Evolutionary conservation across 1,284 basidiomycete genomes (phyloP).

Genomic region (Tetrapyrgos nigripes): DNA sequence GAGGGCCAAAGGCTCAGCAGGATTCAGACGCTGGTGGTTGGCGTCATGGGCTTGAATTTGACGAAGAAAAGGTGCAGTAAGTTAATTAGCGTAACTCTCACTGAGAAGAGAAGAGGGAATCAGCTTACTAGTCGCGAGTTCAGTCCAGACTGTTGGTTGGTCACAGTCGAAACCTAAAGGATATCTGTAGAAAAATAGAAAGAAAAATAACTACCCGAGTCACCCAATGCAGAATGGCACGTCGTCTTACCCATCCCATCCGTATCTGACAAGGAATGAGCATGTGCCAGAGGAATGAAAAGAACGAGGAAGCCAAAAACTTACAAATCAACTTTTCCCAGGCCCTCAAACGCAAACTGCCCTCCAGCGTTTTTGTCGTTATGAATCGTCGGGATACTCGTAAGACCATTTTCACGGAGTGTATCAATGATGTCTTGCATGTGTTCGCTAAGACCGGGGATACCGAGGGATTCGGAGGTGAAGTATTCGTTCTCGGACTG

Average conservation of each 20-base stretch:
- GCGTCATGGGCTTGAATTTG: conserved; percentile 34
- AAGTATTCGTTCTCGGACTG: conserved; percentile 59
- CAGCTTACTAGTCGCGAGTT: conserved; percentile 33
- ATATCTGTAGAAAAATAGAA: conserved; percentile 60
- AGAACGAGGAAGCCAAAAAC: conserved; percentile 11
- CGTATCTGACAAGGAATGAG: conserved; percentile 32
- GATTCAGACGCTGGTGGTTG: conserved; percentile 38
- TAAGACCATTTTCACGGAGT: conserved; percentile 42
- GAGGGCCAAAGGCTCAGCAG: conserved; percentile 42
- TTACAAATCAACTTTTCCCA: conserved; percentile 50
- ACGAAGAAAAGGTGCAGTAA: neutral
- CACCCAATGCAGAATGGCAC: too few species aligned
- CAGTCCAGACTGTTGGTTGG: conserved; percentile 51
- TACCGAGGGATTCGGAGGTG: conserved; percentile 30
- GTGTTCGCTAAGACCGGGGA: conserved; percentile 39
- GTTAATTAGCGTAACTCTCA: conserved; percentile 14
- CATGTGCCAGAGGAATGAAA: neutral
- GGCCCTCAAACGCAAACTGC: conserved; percentile 36
- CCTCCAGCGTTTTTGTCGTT: conserved; percentile 43
- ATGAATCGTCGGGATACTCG: conserved; percentile 49
- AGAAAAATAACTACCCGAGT: too few species aligned
- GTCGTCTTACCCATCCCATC: conserved; percentile 57
- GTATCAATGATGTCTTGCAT: conserved; percentile 51
- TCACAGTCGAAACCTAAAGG: conserved; percentile 64
- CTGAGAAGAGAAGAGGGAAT: too few species aligned